Evolutionary conservation across 805 yeast genomes (phyloP), one percentile per base, ranked within the genome.

Genomic region (Metschnikowia amazonensis): DNA sequence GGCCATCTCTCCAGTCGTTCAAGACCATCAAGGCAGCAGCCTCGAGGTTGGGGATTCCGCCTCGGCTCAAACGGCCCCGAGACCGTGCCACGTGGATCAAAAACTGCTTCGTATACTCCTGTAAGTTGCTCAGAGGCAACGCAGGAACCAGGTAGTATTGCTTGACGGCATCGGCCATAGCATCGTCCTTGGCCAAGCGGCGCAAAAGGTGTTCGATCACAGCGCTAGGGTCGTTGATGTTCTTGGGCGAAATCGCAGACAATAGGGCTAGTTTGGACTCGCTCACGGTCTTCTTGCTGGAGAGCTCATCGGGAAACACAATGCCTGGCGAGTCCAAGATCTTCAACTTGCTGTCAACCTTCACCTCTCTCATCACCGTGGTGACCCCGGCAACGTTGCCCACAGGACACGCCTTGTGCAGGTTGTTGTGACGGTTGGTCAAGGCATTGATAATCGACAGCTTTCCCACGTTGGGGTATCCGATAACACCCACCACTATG

Each of bases 361-460:
- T 94, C 48, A 92, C 89, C 65, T 89, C 95, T 69, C 97, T 81
- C 64, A 94, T 71, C 3, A 92, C 74, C 1, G 97, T 90, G 25
- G 99, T 92, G 38, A 94, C 94, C 63, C 99, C 99, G 2, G 99
- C 97, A 69, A 86, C 94, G 62, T 95, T 95, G 42, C 99, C 99
- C 27, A 86, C 95, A 13, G 99, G 97, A 63, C 98, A 94, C 10
- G 90, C 92, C 57, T 78, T 80, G 28, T 23, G 28, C 36, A 80
- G 72, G 45, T 76, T 69, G 47, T 86, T 83, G 63, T 87, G 95
- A 66, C 94, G 82, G 44, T 87, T 77, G 3, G 89, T 82, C 54
- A 92, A 74, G 2, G 97, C 85, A 66, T 92, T 92, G 61, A 92
- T 94, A 47, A 94, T 85, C 16, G 97, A 88, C 2, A 97, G 89